Evolutionary conservation across 768 basidiomycete genomes (phyloP), one percentile per base, ranked within the genome.

Genomic region (Porpolomopsis calyptriformis): DNA sequence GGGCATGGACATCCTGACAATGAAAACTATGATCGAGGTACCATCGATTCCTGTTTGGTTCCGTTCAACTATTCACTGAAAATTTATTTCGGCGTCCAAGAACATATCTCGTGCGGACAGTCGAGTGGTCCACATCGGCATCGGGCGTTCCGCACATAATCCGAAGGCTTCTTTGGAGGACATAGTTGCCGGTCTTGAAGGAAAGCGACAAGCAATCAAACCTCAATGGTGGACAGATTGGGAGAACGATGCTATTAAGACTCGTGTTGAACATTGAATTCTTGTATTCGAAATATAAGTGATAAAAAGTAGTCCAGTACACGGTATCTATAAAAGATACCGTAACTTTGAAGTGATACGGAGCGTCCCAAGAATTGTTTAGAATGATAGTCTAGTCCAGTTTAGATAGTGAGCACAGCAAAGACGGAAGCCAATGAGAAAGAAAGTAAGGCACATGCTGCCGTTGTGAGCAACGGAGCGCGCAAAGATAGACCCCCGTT

Each of bases 1-100:
- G 41, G 60, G 64, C n/a, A 50, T 55, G 8, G 59, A 67, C 35
- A 48, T 58, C 20, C 52, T 58, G 39, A 48, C 59, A 24, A 22
- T 57, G 7, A 50, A 56, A 25, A 48, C 55, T 25, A 53, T 62
- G 18, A 49, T 57, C 9, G 54, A 59, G 47, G 61, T 62, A 35
- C 42, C 54, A 14, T 25, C 35, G 25, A 9, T 16, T 47, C 12
- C 25, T 19, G 19, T 12, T 26, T 25, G 19, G 14, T 31, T 31
- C 14, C 29, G 7, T 31, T 31, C 29, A 7, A 31, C 7, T 31
- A 7, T 31, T 31, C 14, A 14, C 29, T 31, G 29, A 31, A 31
- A 7, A 14, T 31, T 14, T 7, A 31, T 7, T 31, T 7, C 29
- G 29, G 7, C 7, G n/a, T n/a, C 14, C 14, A 31, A 31, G 29